Evolutionary conservation across 352 stramenopile species (phyloP), one percentile per base, ranked within the genome.

Genomic region (Phytophthora megakarya): DNA sequence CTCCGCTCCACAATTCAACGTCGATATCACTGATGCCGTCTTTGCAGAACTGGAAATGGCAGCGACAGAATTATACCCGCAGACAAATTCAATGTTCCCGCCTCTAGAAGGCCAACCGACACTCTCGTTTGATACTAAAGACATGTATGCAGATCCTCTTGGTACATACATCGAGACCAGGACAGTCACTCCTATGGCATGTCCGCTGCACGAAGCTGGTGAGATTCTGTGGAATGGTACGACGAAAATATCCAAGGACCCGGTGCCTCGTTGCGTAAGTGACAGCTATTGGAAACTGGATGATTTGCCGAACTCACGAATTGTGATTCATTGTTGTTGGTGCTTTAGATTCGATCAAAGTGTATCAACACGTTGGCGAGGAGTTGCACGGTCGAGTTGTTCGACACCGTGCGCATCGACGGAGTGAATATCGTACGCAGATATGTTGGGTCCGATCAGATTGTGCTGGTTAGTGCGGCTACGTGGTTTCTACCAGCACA

Each of bases 371-470:
- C 65, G 22, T 7, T 65, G 18, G 58, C 55, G 4, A 61, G 55
- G 47, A 72, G 61, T 25, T 72, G 61, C 37, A 52, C 58, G 21
- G 50, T 65, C 8, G 43, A 59, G 18, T 47, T 67, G 59, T 54
- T 21, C 22, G 61, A 53, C 30, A 51, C 44, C 6, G 40, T 60
- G 10, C 32, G 30, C 13, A 57, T 68, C n/a, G 62, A 62, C 25
- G 58, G 65, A 1, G 6, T 72, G 13, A 65, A 72, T 18, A 68
- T 58, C 21, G 58, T 64, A 25, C 65, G 58, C 10, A 44, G 56
- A 40, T 72, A 61, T 15, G 28, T 68, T 4, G 57, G 65, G 1
- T 8, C 32, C 1, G 47, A 72, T 18, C 65, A 58, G 13, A 23
- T 72, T 3, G 65, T 72, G 8, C 61, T 72, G 1, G 58, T 67